Evolutionary conservation across 768 basidiomycete species (phyloP).

Genomic region (Tricholoma flavovirens): DNA sequence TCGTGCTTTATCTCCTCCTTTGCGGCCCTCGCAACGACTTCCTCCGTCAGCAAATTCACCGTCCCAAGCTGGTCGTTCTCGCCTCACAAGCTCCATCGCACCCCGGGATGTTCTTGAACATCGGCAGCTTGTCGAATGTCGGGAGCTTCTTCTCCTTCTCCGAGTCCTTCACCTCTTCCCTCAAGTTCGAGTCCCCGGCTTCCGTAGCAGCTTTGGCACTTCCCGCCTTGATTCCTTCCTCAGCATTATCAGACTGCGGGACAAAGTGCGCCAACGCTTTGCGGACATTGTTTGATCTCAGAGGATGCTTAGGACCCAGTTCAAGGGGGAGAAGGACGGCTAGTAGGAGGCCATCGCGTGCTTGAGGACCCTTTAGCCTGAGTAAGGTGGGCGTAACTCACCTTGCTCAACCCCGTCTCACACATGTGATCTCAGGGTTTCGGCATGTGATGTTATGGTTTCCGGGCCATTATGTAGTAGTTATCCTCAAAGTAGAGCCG

Average conservation of each 20-base stretch:
- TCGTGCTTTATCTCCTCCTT: slow-evolving; percentile 47
- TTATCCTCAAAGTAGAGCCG: no score
- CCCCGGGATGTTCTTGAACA: slow-evolving; percentile 50
- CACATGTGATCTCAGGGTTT: no score
- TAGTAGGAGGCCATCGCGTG: no score
- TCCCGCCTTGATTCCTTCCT: background rate
- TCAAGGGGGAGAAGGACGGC: no score
- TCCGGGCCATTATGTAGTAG: no score
- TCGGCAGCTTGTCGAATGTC: slow-evolving; percentile 32
- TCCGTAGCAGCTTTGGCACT: background rate
- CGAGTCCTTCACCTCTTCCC: slow-evolving; percentile 3
- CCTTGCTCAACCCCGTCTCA: no score
- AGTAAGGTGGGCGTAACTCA: no score
- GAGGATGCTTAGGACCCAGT: no score
- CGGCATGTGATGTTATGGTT: no score
- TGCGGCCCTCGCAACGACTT: slow-evolving; percentile 54
- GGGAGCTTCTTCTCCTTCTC: slow-evolving; percentile 20
- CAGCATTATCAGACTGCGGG: background rate
- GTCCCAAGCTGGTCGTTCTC: slow-evolving; percentile 61
- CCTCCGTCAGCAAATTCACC: slow-evolving; percentile 57
- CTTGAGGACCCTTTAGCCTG: no score
- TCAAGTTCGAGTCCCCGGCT: background rate
- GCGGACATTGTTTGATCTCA: slow-evolving; percentile 20
- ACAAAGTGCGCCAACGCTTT: slow-evolving; percentile 26
- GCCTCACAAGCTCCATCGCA: slow-evolving; percentile 69